A percentile compares a stretch with the other conserved stretches of the same genome.
Evolutionary conservation across 306 rosid species (phyloP).

Genomic region (Oemleria cerasiformis): DNA sequence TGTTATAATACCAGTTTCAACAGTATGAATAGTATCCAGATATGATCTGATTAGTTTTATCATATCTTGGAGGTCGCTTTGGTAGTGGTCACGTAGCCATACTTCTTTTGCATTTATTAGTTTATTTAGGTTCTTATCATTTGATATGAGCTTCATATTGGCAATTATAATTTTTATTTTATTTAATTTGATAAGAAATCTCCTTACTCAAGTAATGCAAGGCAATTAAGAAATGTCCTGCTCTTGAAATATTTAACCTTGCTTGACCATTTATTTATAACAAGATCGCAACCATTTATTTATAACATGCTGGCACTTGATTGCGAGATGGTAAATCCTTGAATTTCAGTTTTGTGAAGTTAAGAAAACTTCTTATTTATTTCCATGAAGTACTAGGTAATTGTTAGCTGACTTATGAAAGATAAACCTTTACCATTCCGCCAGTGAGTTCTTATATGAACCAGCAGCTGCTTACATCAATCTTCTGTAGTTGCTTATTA

Average conservation of each 20-base stretch:
- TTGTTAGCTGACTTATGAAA: neutral
- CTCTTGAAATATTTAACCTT: too few species aligned
- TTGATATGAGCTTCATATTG: neutral
- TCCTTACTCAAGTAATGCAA: too few species aligned
- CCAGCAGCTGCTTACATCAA: neutral
- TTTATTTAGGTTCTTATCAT: slow-evolving; percentile 4
- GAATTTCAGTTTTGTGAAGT: slow-evolving; percentile 16
- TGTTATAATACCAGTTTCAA: neutral
- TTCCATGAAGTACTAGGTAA: neutral
- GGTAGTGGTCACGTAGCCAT: neutral
- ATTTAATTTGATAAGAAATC: too few species aligned
- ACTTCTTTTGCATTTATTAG: neutral
- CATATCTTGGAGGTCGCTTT: neutral
- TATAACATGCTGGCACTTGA: slow-evolving; percentile 80
- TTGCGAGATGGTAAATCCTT: slow-evolving; percentile 84
- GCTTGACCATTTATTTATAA: too few species aligned
- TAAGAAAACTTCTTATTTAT: neutral
- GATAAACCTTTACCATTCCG: too few species aligned
- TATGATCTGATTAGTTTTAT: neutral
- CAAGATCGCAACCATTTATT: neutral
- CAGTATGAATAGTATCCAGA: neutral
- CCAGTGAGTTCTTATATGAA: neutral
- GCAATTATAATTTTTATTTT: too few species aligned
- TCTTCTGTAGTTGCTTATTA: neutral
- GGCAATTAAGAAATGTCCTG: too few species aligned